A percentile compares a stretch with the other conserved stretches of the same genome.
Conservation (phyloP, 768 basidiomycete genomes). For the Boletus vermiculosoides region DNA sequence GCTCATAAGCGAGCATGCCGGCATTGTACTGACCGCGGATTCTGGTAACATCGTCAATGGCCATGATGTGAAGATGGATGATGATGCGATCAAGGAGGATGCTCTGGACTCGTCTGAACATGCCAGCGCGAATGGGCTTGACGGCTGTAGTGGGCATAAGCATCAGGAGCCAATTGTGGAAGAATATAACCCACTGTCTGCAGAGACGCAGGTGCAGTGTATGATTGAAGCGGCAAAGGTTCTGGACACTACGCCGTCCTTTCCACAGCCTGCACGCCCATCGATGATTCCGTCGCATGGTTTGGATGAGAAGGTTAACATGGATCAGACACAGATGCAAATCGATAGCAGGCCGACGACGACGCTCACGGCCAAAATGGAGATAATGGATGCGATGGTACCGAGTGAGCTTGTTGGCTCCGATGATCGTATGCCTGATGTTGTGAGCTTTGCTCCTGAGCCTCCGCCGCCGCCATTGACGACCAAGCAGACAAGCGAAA, state of each 20-base stretch:
- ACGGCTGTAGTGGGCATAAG: background rate
- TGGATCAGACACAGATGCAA: constrained; percentile 10
- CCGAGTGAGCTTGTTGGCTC: constrained; percentile 16
- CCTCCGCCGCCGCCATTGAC: constrained; percentile 34
- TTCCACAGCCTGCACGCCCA: background rate
- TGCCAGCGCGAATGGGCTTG: constrained; percentile 2
- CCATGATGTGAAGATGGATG: constrained; percentile 11
- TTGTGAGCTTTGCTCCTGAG: constrained; percentile 30
- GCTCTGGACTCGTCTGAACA: background rate
- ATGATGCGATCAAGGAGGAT: constrained; percentile 4
- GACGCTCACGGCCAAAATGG: constrained; percentile 26
- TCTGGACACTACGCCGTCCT: background rate
- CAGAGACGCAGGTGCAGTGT: background rate
- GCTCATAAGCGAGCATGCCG: constrained; percentile 6
- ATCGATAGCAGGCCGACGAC: constrained; percentile 2
- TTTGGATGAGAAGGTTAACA: background rate
- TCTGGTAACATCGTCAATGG: background rate
- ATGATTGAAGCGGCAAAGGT: background rate
- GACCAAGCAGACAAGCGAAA: constrained; percentile 21
- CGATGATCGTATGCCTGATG: constrained; percentile 21
- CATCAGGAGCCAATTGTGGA: background rate
- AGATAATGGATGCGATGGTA: constrained; percentile 24
- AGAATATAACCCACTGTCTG: background rate
- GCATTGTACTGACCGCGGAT: background rate
- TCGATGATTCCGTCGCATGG: background rate